Evolutionary conservation across 805 yeast species (phyloP).

Genomic region (Metschnikowia cubensis): DNA sequence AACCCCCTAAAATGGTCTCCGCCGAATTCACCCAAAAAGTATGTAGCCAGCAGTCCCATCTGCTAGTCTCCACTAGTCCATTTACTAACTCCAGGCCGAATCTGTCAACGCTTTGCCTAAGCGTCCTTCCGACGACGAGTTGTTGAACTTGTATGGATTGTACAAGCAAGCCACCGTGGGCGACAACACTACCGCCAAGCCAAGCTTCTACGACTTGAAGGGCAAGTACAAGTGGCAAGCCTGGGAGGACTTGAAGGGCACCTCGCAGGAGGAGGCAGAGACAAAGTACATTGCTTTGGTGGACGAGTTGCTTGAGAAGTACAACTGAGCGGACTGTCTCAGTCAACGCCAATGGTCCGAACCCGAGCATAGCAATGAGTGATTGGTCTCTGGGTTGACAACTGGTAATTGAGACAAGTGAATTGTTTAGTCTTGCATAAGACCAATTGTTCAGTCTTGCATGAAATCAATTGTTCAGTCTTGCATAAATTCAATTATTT

Average conservation of each 20-base stretch:
- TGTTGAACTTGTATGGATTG: conserved; percentile 81
- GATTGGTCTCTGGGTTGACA: too few relatives aligned
- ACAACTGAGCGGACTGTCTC: conserved; percentile 18
- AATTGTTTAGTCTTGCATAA: too few relatives aligned
- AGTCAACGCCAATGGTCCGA: conserved; percentile 11
- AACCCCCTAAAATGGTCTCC: conserved; percentile 20
- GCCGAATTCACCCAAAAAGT: conserved; percentile 28
- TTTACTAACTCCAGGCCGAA: conserved; percentile 53
- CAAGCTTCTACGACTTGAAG: conserved; percentile 88
- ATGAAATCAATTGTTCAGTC: too few relatives aligned
- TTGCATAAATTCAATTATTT: too few relatives aligned
- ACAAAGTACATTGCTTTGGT: conserved; percentile 66
- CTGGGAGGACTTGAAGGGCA: conserved; percentile 87
- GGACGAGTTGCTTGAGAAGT: conserved; percentile 53
- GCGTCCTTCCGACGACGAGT: conserved; percentile 83
- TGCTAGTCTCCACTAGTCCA: too few relatives aligned
- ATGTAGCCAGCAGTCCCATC: conserved; percentile 9
- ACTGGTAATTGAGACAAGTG: too few relatives aligned
- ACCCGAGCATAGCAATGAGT: too few relatives aligned
- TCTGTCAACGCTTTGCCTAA: conserved; percentile 70
- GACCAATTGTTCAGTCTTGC: too few relatives aligned
- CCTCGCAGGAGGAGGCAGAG: conserved; percentile 88
- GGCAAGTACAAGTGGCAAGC: conserved; percentile 98
- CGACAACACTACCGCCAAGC: conserved; percentile 83
- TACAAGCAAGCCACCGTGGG: conserved; percentile 98